phyloP scores from a whole-genome alignment of 176 grass and related monocot species.

The Leersia perrieri region DNA sequence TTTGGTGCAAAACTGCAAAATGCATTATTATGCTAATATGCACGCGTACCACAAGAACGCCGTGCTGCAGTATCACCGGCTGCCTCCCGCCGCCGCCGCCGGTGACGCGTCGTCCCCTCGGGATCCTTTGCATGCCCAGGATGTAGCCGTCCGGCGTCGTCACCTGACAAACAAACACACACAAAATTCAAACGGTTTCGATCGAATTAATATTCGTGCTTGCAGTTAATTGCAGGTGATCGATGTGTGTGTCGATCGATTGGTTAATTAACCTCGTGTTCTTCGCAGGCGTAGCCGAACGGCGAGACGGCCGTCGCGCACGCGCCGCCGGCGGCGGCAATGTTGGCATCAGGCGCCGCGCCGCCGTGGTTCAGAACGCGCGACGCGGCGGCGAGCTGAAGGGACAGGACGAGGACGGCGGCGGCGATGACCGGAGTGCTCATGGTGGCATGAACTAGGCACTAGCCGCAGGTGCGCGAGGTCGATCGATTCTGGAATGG shows the following conservation, averaged over 20 bases:
- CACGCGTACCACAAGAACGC: constrained; percentile 60
- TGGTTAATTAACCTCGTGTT: constrained; percentile 50
- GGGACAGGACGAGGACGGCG: background rate
- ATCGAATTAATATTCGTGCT: background rate
- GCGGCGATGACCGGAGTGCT: background rate
- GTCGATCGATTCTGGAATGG: constrained; percentile 10
- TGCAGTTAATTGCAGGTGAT: background rate
- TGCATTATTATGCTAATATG: no score
- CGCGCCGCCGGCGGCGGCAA: constrained; percentile 10
- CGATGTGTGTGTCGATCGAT: background rate
- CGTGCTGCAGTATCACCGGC: constrained; percentile 88
- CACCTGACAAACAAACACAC: constrained; percentile 28
- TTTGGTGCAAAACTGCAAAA: no score
- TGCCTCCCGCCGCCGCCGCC: constrained; percentile 22
- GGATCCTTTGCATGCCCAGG: constrained; percentile 68
- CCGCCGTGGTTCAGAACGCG: background rate
- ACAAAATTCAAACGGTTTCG: background rate
- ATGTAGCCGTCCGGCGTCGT: constrained; percentile 79
- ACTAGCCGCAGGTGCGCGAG: no score
- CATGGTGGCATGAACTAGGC: no score
- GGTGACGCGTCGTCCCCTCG: constrained; percentile 26
- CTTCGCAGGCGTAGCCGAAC: constrained; percentile 69
- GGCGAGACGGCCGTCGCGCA: constrained; percentile 52
- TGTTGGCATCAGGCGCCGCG: background rate
- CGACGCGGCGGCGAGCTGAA: background rate